phyloP scores from a whole-genome alignment of 2,329 filamentous ascomycete species.

The Beauveria asiatica region DNA sequence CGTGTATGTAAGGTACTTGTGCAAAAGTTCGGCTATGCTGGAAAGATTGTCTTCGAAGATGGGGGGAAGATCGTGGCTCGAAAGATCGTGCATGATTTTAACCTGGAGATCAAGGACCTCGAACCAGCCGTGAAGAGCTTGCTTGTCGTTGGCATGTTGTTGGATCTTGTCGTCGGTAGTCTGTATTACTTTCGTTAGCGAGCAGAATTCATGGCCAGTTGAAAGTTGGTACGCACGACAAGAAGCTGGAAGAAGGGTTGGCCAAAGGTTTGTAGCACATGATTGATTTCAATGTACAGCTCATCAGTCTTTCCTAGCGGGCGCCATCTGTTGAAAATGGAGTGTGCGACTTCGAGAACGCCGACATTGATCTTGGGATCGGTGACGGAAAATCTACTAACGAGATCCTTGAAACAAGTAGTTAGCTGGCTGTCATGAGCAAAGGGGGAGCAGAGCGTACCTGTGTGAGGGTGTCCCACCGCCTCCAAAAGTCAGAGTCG shows the following conservation, averaged over 20 bases:
- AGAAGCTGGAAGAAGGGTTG: conserved; percentile 75
- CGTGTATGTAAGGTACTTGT: conserved; percentile 89
- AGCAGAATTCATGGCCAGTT: background rate
- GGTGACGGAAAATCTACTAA: conserved; percentile 72
- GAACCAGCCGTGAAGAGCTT: conserved; percentile 67
- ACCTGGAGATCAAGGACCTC: conserved; percentile 79
- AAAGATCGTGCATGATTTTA: conserved; percentile 92
- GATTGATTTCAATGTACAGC: conserved; percentile 91
- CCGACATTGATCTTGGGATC: conserved; percentile 84
- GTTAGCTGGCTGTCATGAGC: background rate
- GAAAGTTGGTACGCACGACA: conserved; percentile 40
- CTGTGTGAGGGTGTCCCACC: conserved; percentile 92
- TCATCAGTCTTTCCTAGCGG: conserved; percentile 89
- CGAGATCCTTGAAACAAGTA: conserved; percentile 58
- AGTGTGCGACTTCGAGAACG: conserved; percentile 93
- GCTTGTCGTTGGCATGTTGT: conserved; percentile 66
- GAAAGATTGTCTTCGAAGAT: conserved; percentile 85
- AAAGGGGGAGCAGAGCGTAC: conserved; percentile 32
- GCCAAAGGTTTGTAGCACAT: conserved; percentile 81
- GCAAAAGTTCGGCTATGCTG: conserved; percentile 67
- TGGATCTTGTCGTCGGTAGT: conserved; percentile 65
- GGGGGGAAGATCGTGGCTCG: conserved; percentile 91
- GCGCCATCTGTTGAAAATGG: conserved; percentile 93
- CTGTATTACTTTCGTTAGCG: conserved; percentile 25
- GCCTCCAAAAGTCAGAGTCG: conserved; percentile 93